Base-by-base conservation (phyloP, 208 protist species). In the Crithidia mellificae region DNA sequence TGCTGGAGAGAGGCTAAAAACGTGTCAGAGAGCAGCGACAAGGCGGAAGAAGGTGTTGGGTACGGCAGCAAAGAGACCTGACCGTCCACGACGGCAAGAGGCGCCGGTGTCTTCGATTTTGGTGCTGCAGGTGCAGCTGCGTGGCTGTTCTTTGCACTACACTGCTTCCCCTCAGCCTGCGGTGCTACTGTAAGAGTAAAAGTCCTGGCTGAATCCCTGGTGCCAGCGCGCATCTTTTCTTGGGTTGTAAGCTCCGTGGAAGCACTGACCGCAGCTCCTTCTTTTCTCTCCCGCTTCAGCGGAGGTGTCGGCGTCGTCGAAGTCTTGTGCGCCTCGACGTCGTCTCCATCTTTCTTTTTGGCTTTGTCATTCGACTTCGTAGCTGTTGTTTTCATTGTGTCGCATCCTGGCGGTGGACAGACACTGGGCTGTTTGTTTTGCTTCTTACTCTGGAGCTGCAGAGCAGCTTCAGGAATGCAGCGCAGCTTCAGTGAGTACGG, bases 401-500 rank as follows among this genome's bases (percentile, higher is more conserved):
- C 9, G 3, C 5, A 2, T 22, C 5, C 30, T 6, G 6, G 5
- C 14, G 8, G 43, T 49, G 43, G 15, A 20, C 5, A 20, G 12
- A 17, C 19, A 17, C 43, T 20, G 47, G 36, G 38, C 24, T 41
- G 7, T 12, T 6, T 5, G 34, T 5, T 49, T 17, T 46, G 54
- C 43, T 27, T 38, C 1, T 15, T 11, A 3, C 14, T 1, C 6
- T 12, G 68, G 5, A 68, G 39, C 25, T 68, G 63, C 61, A 80
- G 36, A 1, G 61, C 71, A 6, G 67, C 65, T 25, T 78, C 73
- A 0, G 79, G 78, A 1, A 83, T 44, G 47, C 74, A 83, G 22
- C 73, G 72, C 27, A 84, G 79, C 66, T 81, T 79, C 44, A 79
- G 56, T 19, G 84, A 77, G 72, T 90, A 90, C 2, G 84, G 84